Percentiles rank a stretch among this genome's conserved stretches.
phyloP scores from a whole-genome alignment of 352 stramenopile genomes.

The Phytopythium cucurbitacearum region DNA sequence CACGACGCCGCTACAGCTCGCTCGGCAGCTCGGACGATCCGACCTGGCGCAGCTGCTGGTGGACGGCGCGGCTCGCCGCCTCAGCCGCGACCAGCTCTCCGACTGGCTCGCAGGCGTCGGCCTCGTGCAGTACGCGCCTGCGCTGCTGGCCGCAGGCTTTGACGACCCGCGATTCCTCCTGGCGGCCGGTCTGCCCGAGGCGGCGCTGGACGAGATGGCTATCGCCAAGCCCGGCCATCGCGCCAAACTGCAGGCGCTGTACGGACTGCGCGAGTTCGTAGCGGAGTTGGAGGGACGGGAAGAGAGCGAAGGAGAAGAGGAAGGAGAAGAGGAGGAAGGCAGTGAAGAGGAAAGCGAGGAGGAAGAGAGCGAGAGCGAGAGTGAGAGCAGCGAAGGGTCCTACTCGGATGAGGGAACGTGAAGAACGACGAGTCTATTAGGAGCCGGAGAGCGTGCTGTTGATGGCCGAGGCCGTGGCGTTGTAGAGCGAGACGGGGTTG shows the following conservation, averaged over 20 bases:
- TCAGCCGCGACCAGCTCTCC: slow-evolving; percentile 27
- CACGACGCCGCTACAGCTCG: slow-evolving; percentile 52
- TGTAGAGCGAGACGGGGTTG: slow-evolving; percentile 69
- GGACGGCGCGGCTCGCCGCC: slow-evolving; percentile 26
- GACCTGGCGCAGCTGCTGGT: slow-evolving; percentile 31
- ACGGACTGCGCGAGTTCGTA: slow-evolving; percentile 59
- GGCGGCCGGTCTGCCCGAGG: slow-evolving; percentile 36
- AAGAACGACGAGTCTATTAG: slow-evolving; percentile 14
- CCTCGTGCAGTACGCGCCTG: slow-evolving; percentile 50
- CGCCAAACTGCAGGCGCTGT: slow-evolving; percentile 60
- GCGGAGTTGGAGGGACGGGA: slow-evolving; percentile 16
- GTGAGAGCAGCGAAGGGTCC: slow-evolving; percentile 12
- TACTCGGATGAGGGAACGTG: slow-evolving; percentile 15
- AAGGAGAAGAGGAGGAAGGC: slow-evolving; percentile 12
- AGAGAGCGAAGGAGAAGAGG: slow-evolving; percentile 15
- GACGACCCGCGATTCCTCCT: slow-evolving; percentile 68
- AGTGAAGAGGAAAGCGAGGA: slow-evolving; percentile 18
- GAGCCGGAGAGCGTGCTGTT: slow-evolving; percentile 31
- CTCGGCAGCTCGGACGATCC: slow-evolving; percentile 7
- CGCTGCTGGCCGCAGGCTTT: slow-evolving; percentile 51
- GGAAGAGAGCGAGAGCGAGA: slow-evolving; percentile 9
- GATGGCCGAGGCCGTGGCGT: slow-evolving; percentile 63
- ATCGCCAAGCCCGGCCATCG: slow-evolving; percentile 69
- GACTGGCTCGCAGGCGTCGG: slow-evolving; percentile 73
- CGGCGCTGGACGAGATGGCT: slow-evolving; percentile 47